A percentile compares a stretch with the other conserved stretches of the same genome.
These are phyloP conservation scores for Trichoderma atroviride DNA, from an alignment of 2,329 filamentous ascomycete species.

Conservation along the genomic window DNA sequence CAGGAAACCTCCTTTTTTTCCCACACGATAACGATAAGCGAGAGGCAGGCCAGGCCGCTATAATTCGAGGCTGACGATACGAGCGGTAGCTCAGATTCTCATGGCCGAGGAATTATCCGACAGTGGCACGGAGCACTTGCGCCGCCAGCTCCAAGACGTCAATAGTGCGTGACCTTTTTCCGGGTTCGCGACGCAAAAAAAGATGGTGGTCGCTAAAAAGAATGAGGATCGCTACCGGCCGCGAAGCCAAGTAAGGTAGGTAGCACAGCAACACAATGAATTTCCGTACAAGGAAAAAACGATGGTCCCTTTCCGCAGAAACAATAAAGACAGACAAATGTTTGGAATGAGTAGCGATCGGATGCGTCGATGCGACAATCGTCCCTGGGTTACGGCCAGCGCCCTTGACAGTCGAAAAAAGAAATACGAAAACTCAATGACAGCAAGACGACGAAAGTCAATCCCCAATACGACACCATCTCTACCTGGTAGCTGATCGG, in stretches of 20 bases:
- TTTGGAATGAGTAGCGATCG: neutral
- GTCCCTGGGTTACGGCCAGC: slow-evolving; percentile 11
- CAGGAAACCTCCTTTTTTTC: neutral
- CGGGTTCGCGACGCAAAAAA: neutral
- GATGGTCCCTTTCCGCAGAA: neutral
- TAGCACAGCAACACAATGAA: neutral
- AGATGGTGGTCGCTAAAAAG: slow-evolving; percentile 1
- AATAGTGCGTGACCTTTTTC: neutral
- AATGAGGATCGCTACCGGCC: neutral
- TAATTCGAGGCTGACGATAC: slow-evolving; percentile 2
- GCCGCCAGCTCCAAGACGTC: neutral
- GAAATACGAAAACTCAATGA: slow-evolving; percentile 6
- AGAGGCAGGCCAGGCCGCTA: slow-evolving; percentile 14
- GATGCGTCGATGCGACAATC: neutral
- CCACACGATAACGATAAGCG: slow-evolving; percentile 12
- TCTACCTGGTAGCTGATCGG: slow-evolving; percentile 6
- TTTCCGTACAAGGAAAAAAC: neutral
- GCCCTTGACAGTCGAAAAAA: neutral
- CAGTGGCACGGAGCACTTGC: neutral
- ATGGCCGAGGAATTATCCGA: slow-evolving; percentile 17
- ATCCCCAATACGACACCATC: slow-evolving; percentile 6
- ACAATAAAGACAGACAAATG: slow-evolving; percentile 4
- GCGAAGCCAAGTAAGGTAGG: neutral
- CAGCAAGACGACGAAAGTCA: neutral
- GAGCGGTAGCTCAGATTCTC: neutral